Conservation (phyloP, 2,329 filamentous ascomycete species). For the Diaporthe caulivora region DNA sequence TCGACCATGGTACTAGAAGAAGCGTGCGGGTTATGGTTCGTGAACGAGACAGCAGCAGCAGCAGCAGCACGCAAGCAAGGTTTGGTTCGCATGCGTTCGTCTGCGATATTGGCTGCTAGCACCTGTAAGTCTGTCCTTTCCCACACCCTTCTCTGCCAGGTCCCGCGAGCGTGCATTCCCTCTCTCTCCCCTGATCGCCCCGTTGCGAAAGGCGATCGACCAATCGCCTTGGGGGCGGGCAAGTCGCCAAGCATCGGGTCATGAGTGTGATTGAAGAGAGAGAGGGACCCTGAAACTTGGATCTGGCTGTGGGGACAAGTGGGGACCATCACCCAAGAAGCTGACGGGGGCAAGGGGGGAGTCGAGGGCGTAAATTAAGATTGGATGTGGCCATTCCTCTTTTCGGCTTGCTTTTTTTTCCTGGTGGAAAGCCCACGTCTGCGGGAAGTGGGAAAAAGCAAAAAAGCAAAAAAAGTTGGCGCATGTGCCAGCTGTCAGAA, state of each 20-base stretch:
- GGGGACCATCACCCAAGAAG: not conserved
- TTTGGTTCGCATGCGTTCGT: conserved; percentile 13
- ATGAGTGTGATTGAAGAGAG: conserved; percentile 15
- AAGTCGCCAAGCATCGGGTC: conserved; percentile 7
- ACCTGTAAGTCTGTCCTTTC: not conserved
- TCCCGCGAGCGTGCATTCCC: not conserved
- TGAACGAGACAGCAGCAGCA: not conserved
- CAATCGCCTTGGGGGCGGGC: conserved; percentile 12
- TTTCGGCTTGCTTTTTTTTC: not conserved
- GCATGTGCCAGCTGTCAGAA: conserved; percentile 17
- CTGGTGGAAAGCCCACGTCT: not conserved
- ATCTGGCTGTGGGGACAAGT: not conserved
- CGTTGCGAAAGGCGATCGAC: conserved; percentile 10
- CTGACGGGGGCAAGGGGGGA: not conserved
- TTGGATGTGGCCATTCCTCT: conserved; percentile 1
- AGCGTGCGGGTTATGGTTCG: not conserved
- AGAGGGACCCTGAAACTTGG: conserved; percentile 19
- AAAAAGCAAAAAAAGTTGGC: not conserved
- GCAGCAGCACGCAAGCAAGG: no score
- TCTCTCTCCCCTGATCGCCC: conserved; percentile 13
- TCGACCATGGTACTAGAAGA: not conserved
- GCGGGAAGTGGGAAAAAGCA: conserved; percentile 12
- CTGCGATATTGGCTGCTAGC: conserved; percentile 6
- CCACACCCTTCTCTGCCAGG: not conserved
- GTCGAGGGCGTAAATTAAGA: conserved; percentile 11